Conservation (phyloP, 768 basidiomycete species). For the Neoboletus subvelutipes region DNA sequence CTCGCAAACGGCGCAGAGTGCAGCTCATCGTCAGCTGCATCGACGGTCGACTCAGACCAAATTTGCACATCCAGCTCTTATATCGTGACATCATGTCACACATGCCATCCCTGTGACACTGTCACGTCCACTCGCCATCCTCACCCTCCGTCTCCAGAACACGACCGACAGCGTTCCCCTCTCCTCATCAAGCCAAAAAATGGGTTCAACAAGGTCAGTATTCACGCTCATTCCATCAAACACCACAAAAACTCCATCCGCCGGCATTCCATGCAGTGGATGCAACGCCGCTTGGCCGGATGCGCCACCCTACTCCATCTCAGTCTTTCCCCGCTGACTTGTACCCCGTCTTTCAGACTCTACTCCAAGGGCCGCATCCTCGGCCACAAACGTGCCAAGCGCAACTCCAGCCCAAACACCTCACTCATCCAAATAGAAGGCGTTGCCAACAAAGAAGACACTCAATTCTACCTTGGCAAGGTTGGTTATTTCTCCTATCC, state of each 20-base stretch:
- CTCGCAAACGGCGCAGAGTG: slow-evolving; percentile 43
- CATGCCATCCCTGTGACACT: slow-evolving; percentile 24
- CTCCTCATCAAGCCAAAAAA: slow-evolving; percentile 45
- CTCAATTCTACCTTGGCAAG: slow-evolving; percentile 99
- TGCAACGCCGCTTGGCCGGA: slow-evolving; percentile 10
- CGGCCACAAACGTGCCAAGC: slow-evolving; percentile 98
- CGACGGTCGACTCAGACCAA: slow-evolving; percentile 32
- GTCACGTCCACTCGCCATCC: slow-evolving; percentile 23
- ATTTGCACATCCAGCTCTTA: not conserved
- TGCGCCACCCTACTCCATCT: slow-evolving; percentile 5
- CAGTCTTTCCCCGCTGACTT: not conserved
- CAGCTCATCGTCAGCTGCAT: slow-evolving; percentile 43
- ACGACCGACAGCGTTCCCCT: slow-evolving; percentile 24
- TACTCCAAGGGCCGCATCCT: slow-evolving; percentile 96
- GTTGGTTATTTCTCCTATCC: slow-evolving; percentile 42
- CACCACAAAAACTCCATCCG: not conserved
- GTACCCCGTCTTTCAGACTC: slow-evolving; percentile 54
- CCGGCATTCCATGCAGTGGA: slow-evolving; percentile 13
- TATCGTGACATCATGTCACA: slow-evolving; percentile 24
- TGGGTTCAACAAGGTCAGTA: slow-evolving; percentile 81
- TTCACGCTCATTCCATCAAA: not conserved
- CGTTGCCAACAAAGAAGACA: slow-evolving; percentile 88
- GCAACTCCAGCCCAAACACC: slow-evolving; percentile 94
- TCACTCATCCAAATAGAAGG: slow-evolving; percentile 97
- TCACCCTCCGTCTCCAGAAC: slow-evolving; percentile 17